Percentiles rank a stretch among this genome's conserved stretches.
Conservation (phyloP, 495 filamentous ascomycete species). For the Penicillium herquei region DNA sequence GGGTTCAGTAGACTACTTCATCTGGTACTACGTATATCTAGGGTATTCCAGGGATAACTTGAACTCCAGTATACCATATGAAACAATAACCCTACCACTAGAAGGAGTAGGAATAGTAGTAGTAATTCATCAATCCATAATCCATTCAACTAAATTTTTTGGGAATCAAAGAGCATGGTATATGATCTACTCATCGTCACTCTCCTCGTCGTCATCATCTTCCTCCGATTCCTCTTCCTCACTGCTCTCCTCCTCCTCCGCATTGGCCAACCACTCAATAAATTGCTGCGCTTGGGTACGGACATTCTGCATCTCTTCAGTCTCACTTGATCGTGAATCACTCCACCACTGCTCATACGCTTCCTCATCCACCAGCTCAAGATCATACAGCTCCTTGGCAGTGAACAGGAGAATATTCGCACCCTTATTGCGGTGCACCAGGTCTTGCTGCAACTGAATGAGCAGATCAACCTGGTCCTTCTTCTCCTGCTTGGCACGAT, state of each 20-base stretch:
- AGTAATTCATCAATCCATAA: conserved; percentile 1
- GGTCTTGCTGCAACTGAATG: conserved; percentile 75
- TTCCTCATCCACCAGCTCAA: conserved; percentile 87
- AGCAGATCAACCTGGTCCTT: conserved; percentile 83
- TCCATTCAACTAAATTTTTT: not conserved
- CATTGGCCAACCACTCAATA: conserved; percentile 82
- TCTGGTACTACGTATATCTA: too few relatives aligned
- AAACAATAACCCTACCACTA: too few relatives aligned
- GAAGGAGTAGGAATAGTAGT: too few relatives aligned
- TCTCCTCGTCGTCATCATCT: conserved; percentile 37
- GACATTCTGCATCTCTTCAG: conserved; percentile 65
- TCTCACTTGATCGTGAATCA: conserved; percentile 60
- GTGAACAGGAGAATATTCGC: conserved; percentile 71
- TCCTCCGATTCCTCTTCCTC: conserved; percentile 66
- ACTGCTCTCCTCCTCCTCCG: conserved; percentile 75
- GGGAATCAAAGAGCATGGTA: not conserved
- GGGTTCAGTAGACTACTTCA: too few relatives aligned
- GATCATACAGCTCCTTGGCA: conserved; percentile 75
- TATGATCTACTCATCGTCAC: conserved; percentile 8
- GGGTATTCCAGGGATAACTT: too few relatives aligned
- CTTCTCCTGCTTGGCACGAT: conserved; percentile 55
- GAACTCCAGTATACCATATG: too few relatives aligned
- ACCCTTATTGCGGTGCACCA: conserved; percentile 56
- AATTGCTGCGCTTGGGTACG: conserved; percentile 72
- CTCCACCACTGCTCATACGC: conserved; percentile 88